Percentiles rank a stretch among this genome's conserved stretches.
phyloP scores from a whole-genome alignment of 2,329 filamentous ascomycete genomes.

The Thielaviopsis musarum region DNA sequence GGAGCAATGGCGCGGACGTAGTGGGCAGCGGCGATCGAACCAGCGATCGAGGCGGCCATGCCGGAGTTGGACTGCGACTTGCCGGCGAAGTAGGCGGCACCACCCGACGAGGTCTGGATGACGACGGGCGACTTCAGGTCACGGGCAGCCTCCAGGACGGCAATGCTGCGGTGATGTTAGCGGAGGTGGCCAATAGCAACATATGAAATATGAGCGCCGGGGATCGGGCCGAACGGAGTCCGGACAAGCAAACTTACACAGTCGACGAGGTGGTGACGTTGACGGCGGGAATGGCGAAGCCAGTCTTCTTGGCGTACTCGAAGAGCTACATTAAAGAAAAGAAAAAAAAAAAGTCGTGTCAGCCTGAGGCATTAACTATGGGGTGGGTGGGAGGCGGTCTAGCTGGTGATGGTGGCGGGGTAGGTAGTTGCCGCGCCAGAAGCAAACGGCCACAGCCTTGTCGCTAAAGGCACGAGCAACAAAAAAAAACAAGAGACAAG shows the following conservation, averaged over 20 bases:
- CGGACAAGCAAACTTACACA: slow-evolving; percentile 14
- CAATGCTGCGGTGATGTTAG: slow-evolving; percentile 48
- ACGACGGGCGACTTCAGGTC: slow-evolving; percentile 85
- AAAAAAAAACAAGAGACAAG: neutral
- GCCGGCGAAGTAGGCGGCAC: slow-evolving; percentile 82
- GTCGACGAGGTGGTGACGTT: slow-evolving; percentile 87
- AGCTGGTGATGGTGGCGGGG: neutral
- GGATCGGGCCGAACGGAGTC: no score
- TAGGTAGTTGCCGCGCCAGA: neutral
- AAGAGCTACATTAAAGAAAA: slow-evolving; percentile 39
- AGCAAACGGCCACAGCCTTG: neutral
- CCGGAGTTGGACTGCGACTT: slow-evolving; percentile 69
- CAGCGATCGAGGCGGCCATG: slow-evolving; percentile 78
- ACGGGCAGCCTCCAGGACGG: slow-evolving; percentile 83
- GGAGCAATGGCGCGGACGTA: slow-evolving; percentile 84
- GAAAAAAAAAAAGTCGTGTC: neutral
- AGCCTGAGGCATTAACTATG: neutral
- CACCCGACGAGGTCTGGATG: slow-evolving; percentile 85
- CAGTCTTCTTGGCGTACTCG: slow-evolving; percentile 73
- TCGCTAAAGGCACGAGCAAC: neutral
- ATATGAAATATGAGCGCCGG: no score
- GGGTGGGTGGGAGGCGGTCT: neutral
- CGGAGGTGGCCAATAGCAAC: slow-evolving; percentile 32
- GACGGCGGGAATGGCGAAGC: slow-evolving; percentile 77
- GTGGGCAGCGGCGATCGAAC: slow-evolving; percentile 76